phyloP scores from a whole-genome alignment of 108 stramenopile genomes.

The Nitzschia putrida region DNA sequence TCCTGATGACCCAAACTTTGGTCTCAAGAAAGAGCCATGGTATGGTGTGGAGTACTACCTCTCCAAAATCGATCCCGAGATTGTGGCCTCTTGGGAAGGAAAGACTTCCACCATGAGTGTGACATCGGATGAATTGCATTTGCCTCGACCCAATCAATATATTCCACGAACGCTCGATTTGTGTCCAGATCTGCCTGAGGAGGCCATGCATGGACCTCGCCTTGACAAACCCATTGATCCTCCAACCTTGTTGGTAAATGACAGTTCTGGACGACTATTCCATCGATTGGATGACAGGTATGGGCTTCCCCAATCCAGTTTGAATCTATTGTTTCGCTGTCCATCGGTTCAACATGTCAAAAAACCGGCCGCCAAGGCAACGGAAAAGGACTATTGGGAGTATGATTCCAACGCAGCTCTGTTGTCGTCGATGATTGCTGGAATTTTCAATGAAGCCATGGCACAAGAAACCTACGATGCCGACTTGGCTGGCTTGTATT shows the following conservation, averaged over 20 bases:
- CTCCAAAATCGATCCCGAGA: constrained; percentile 39
- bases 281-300: constrained; percentile 88
- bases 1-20: constrained; percentile 10
- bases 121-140: constrained; percentile 33
- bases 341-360: constrained; percentile 52
- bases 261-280: constrained; percentile 68
- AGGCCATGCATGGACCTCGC: constrained; percentile 65
- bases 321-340: constrained; percentile 67
- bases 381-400: constrained; percentile 41
- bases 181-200: constrained; percentile 69
- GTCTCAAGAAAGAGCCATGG: constrained; percentile 70
- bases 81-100: constrained; percentile 44
- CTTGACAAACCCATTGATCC: constrained; percentile 78
- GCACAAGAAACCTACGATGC: constrained; percentile 87
- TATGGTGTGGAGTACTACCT: constrained; percentile 78
- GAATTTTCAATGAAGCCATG: constrained; percentile 67
- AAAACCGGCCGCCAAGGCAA: background rate
- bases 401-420: constrained; percentile 52
- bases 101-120: constrained; percentile 4
- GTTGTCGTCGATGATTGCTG: constrained; percentile 54
- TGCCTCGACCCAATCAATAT: constrained; percentile 71
- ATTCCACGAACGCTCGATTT: constrained; percentile 77
- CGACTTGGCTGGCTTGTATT: constrained; percentile 68
- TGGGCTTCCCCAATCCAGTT: constrained; percentile 69
- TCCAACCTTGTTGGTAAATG: constrained; percentile 62